Evolutionary conservation across 1,139 yeast species (phyloP).

Genomic region (Wickerhamiella pararugosa): DNA sequence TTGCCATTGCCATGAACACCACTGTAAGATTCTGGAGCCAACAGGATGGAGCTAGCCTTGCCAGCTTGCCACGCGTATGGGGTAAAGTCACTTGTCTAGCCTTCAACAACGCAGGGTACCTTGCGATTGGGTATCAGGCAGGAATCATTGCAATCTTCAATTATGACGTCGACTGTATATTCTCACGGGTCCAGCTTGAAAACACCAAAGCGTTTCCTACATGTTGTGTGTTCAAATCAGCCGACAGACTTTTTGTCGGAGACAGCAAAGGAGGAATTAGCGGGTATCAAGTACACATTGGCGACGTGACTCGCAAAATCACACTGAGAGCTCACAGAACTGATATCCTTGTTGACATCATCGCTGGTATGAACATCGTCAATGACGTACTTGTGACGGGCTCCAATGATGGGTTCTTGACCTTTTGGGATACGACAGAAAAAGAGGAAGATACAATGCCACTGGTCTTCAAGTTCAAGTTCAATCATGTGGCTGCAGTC

Average conservation of each 20-base stretch:
- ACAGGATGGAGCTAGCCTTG: constrained; percentile 29
- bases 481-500: constrained; percentile 7
- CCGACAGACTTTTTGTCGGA: neutral
- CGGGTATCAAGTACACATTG: neutral
- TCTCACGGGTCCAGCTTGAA: neutral
- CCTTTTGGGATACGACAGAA: constrained; percentile 4
- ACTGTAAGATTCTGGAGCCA: constrained; percentile 56
- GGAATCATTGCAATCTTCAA: constrained; percentile 36
- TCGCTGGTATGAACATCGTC: constrained; percentile 1
- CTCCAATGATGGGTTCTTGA: constrained; percentile 5
- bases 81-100: constrained; percentile 42
- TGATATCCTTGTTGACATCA: neutral
- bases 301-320: constrained; percentile 19
- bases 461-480: neutral
- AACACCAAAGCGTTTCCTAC: neutral
- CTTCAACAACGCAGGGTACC: constrained; percentile 33
- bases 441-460: neutral
- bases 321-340: neutral
- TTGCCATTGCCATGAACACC: constrained; percentile 57
- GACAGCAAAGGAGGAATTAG: neutral
- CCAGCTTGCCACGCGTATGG: constrained; percentile 12
- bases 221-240: neutral
- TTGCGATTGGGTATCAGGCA: constrained; percentile 45
- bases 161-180: constrained; percentile 8
- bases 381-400: constrained; percentile 4